Evolutionary conservation across 495 filamentous ascomycete species (phyloP), one percentile per base, ranked within the genome.

Genomic region (Aspergillus carlsbadensis): DNA sequence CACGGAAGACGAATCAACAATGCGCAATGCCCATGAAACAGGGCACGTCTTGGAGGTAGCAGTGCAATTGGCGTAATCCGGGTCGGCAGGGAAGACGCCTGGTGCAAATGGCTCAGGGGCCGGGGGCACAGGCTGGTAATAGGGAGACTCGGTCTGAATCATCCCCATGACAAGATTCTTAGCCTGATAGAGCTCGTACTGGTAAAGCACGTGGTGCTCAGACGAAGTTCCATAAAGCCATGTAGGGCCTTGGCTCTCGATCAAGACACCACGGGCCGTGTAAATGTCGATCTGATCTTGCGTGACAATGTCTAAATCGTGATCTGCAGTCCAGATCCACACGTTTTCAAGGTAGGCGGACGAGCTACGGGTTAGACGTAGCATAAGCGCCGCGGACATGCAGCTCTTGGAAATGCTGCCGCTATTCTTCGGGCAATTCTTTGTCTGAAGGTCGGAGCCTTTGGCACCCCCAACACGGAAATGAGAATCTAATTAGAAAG

Each of bases 131-230:
- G 87, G 85, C 60, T 87, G 83, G 65, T 80, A 89, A 74, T 79
- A 65, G 3, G 84, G 88, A 0, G 89, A 88, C 68, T 92, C 90
- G 2, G 90, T 90, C 64, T 94, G 90, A 65, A 92, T 87, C 70
- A 86, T 79, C 14, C 84, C 83, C 71, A 85, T 82, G 63, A 78
- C 84, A 57, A 91, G 71, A 65, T 90, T 81, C 61, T 80, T 72
- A 1, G 87, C 87, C 40, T 76, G 77, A 54, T 74, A 72, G 44
- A 92, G 64, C 57, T 92, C 87, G 74, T 92, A 93, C 66, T 93
- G 88, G 65, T 90, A 90, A 0, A 92, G 74, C 3, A 78, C 69
- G 60, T 79, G 76, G 68, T 94, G 90, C 70, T 94, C 90, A 2
- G 81, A 81, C 0, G 84, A 75, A 0, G 88, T 90, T 18, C 87